phyloP scores from a whole-genome alignment of 768 basidiomycete species.

The Mycena alexandri region DNA sequence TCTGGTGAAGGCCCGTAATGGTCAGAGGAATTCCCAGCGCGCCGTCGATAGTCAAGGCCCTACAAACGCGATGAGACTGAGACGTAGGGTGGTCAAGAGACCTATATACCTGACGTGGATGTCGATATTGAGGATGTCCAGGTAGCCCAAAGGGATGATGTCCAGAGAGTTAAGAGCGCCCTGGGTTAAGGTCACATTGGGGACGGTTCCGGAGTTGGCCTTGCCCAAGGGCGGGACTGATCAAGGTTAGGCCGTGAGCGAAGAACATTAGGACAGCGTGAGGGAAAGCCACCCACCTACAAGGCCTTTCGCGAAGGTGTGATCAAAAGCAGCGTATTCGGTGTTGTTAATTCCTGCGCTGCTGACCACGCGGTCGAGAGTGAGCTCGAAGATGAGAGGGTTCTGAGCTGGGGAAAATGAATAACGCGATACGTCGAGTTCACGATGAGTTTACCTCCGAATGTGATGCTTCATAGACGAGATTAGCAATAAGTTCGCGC shows the following conservation, averaged over 20 bases:
- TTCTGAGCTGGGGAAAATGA: conserved; percentile 49
- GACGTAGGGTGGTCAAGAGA: background rate
- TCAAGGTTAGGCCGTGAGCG: too few relatives aligned
- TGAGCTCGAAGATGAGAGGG: conserved; percentile 60
- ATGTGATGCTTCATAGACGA: background rate
- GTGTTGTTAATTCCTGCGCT: conserved; percentile 65
- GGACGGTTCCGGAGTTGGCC: conserved; percentile 69
- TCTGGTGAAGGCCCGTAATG: conserved; percentile 37
- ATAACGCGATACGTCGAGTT: background rate
- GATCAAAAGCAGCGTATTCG: conserved; percentile 69
- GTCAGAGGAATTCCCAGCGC: conserved; percentile 37
- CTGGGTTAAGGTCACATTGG: conserved; percentile 66
- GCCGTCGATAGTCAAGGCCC: conserved; percentile 35
- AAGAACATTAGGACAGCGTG: too few relatives aligned
- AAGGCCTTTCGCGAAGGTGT: conserved; percentile 65
- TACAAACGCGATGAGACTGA: background rate
- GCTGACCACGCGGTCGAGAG: conserved; percentile 56
- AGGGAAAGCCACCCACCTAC: conserved; percentile 36
- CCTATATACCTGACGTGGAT: conserved; percentile 52
- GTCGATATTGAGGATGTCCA: conserved; percentile 62
- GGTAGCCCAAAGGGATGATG: conserved; percentile 66
- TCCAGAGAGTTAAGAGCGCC: conserved; percentile 63
- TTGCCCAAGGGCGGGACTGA: conserved; percentile 60
- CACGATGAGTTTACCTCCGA: conserved; percentile 4
- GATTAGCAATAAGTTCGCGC: background rate